Evolutionary conservation across 345 rosid species (phyloP).

Genomic region (Hibiscus syriacus): DNA sequence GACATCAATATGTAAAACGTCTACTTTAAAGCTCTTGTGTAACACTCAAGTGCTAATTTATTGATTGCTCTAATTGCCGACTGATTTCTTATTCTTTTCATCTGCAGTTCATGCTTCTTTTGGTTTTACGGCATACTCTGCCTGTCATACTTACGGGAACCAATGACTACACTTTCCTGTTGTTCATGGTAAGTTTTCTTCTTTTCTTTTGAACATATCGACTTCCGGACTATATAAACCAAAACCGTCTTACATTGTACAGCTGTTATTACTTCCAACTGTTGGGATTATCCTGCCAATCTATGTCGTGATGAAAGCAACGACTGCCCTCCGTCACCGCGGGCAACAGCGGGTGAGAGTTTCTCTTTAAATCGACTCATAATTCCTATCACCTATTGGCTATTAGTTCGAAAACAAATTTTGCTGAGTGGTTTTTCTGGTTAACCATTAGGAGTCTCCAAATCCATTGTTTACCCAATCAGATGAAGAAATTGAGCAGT

Average conservation of each 20-base stretch:
- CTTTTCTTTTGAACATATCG: not conserved
- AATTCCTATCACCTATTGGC: not conserved
- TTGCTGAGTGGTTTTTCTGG: not conserved
- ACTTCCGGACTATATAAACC: not conserved
- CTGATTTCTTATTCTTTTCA: conserved; percentile 2
- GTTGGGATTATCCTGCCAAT: conserved; percentile 67
- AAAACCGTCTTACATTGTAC: conserved; percentile 9
- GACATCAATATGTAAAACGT: not conserved
- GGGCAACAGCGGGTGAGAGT: conserved; percentile 33
- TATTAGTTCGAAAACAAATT: not conserved
- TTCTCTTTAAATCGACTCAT: not conserved
- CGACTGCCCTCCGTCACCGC: conserved; percentile 38
- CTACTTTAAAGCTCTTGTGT: not conserved
- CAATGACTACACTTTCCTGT: conserved; percentile 39
- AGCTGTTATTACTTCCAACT: conserved; percentile 53
- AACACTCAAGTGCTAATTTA: not conserved
- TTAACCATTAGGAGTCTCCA: conserved; percentile 24
- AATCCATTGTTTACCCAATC: conserved; percentile 26
- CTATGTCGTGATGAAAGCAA: conserved; percentile 46
- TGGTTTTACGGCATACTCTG: conserved; percentile 66
- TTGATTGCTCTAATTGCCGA: not conserved
- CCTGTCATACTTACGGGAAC: conserved; percentile 47
- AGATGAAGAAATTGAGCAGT: conserved; percentile 52
- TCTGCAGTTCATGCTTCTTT: conserved; percentile 57
- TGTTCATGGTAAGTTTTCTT: conserved; percentile 46